Conservation (phyloP, 1,284 basidiomycete species). For the Melampsora americana region DNA sequence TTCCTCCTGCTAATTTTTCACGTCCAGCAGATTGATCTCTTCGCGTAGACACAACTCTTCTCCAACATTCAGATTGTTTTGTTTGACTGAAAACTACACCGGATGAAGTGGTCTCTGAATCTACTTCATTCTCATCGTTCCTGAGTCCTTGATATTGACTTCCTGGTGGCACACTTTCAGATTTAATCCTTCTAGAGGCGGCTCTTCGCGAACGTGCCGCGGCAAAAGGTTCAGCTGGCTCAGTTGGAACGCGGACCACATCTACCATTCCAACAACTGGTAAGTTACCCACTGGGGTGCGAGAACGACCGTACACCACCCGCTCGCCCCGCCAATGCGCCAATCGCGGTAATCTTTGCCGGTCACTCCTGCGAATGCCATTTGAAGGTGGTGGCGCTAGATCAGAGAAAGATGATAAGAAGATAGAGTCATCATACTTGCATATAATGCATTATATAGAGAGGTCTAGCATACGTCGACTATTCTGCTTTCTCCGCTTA, state of each 20-base stretch:
- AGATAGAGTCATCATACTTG: not conserved
- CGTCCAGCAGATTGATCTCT: conserved; percentile 11
- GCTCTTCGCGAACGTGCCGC: not conserved
- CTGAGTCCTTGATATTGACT: not conserved
- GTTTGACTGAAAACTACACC: conserved; percentile 33
- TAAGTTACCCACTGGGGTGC: conserved; percentile 14
- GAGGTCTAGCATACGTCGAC: conserved; percentile 13
- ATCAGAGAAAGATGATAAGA: not conserved
- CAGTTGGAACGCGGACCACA: conserved; percentile 31
- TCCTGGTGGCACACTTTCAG: conserved; percentile 17
- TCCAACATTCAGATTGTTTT: conserved; percentile 20
- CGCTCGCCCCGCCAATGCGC: conserved; percentile 37
- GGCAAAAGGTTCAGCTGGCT: conserved; percentile 15
- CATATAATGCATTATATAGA: not conserved
- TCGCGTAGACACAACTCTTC: conserved; percentile 22
- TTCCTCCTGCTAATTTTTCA: conserved; percentile 14
- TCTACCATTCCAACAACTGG: conserved; percentile 37
- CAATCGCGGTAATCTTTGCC: conserved; percentile 12
- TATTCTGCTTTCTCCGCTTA: conserved; percentile 18
- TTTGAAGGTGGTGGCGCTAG: conserved; percentile 13
- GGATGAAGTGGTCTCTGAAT: conserved; percentile 9
- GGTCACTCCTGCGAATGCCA: conserved; percentile 22
- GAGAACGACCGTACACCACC: conserved; percentile 29
- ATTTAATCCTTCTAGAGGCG: conserved; percentile 21
- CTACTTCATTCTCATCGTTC: not conserved